phyloP scores from a whole-genome alignment of 2,329 filamentous ascomycete species.

The Fragosphaeria purpurea region DNA sequence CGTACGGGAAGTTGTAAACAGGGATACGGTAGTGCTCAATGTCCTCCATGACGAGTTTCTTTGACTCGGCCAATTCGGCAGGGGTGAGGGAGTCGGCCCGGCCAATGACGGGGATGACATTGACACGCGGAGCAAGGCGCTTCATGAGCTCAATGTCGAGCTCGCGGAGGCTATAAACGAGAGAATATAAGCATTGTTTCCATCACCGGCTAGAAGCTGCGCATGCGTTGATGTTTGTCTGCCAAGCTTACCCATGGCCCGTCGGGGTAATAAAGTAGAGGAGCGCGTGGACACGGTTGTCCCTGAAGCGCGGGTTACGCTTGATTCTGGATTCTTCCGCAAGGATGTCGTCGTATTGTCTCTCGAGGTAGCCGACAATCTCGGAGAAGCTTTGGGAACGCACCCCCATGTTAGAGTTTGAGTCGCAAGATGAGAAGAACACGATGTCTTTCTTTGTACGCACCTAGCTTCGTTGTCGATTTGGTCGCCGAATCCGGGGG shows the following conservation, averaged over 20 bases:
- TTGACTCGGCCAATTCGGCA: constrained; percentile 92
- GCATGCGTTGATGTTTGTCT: too few species aligned
- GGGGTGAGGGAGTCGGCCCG: constrained; percentile 97
- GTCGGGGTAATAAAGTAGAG: constrained; percentile 99
- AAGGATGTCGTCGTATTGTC: constrained; percentile 98
- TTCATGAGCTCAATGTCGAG: constrained; percentile 99
- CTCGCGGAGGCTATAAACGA: constrained; percentile 67
- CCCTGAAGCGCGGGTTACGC: constrained; percentile 99
- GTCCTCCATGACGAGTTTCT: constrained; percentile 99
- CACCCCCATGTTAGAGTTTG: too few species aligned
- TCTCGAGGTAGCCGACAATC: constrained; percentile 96
- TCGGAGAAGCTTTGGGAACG: constrained; percentile 66
- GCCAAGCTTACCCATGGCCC: constrained; percentile 65
- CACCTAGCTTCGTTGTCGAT: constrained; percentile 98
- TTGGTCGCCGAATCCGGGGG: constrained; percentile 94
- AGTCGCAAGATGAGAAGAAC: too few species aligned
- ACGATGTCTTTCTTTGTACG: constrained; percentile 12
- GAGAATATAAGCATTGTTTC: too few species aligned
- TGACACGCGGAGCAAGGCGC: constrained; percentile 93
- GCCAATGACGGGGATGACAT: constrained; percentile 97
- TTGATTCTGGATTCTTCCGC: constrained; percentile 99
- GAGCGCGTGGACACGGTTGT: constrained; percentile 96
- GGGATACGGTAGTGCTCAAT: constrained; percentile 99
- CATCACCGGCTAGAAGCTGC: too few species aligned
- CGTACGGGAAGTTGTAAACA: constrained; percentile 99